Conservation (phyloP, 73 alveolate species). For the Durusdinium trenchii region DNA sequence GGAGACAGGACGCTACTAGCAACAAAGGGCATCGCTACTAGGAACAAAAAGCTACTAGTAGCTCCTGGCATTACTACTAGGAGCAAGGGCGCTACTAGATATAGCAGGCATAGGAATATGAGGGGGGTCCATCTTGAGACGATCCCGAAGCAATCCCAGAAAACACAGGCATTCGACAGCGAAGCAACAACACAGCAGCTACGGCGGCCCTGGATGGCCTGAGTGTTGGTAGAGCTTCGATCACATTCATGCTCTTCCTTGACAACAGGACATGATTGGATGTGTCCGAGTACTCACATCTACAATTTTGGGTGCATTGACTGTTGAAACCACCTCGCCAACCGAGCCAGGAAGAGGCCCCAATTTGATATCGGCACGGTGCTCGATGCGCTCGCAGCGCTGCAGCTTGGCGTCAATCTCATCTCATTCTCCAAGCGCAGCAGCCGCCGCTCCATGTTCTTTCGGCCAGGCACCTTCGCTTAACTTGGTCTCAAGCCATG, state of each 20-base stretch:
- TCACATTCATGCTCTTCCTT: conserved; percentile 92
- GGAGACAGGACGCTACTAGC: too few species aligned
- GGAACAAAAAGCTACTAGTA: too few species aligned
- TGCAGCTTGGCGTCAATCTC: conserved; percentile 68
- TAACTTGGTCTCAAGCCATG: not conserved
- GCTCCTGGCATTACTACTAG: too few species aligned
- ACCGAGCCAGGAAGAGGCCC: not conserved
- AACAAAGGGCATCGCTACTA: too few species aligned
- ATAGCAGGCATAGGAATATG: too few species aligned
- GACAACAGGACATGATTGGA: not conserved
- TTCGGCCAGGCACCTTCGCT: conserved; percentile 90
- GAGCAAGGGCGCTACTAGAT: too few species aligned
- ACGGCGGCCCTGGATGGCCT: not conserved
- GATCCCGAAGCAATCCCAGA: not conserved
- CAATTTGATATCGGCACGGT: not conserved
- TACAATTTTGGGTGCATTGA: not conserved
- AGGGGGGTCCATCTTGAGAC: not conserved
- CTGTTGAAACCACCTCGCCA: not conserved
- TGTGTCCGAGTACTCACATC: too few species aligned
- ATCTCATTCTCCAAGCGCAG: conserved; percentile 93
- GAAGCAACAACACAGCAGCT: too few species aligned
- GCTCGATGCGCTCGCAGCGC: not conserved
- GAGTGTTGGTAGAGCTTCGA: conserved; percentile 83
- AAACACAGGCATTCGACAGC: not conserved
- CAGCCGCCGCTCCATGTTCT: conserved; percentile 89